Base-by-base conservation (phyloP, 495 filamentous ascomycete species). In the Trichoderma gamsii region DNA sequence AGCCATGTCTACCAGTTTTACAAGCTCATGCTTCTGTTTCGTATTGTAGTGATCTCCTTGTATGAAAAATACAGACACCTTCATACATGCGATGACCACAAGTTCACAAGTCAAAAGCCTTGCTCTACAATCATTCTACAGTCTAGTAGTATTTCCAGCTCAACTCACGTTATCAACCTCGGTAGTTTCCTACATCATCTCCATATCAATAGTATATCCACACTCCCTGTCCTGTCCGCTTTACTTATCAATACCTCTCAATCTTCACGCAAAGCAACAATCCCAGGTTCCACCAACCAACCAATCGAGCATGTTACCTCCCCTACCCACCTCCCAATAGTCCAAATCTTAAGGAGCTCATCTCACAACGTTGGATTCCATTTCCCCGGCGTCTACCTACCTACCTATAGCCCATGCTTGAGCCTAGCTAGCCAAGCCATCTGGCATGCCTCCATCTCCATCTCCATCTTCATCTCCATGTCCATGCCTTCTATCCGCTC, bases 241-340 rank as follows among this genome's bases (percentile, higher is more conserved):
- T 3, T 46, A 46, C 49, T 52, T 52, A 52, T 23, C 49, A 52
- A 23, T 5, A n/a, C 44, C 21, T 52, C 49, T 21, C 8, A n/a
- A n/a, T n/a, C n/a, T n/a, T n/a, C n/a, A n/a, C n/a, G 35, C 35
- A 52, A 52, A 52, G 49, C 49, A 52, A 52, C 49, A 52, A 52
- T 52, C n/a, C 49, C 49, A 52, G 49, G 49, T 52, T 23, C 49
- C 49, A 52, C 49, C n/a, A 52, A 11, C 49, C n/a, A 52, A 11
- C 49, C 15, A 21, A 21, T 52, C 49, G 18, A 52, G 21, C 49
- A 52, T 21, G 49, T 52, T 52, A 52, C 49, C n/a, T 52, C 25
- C n/a, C 46, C n/a, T n/a, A 18, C 44, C 44, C 44, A 18, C n/a
- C 21, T 52, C 49, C 49, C 49, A 52, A 52, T 18, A 18, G 43